Percentiles rank a stretch among this genome's conserved stretches.
Evolutionary conservation across 352 stramenopile species (phyloP).

Genomic region (Aphanomyces stellatus): DNA sequence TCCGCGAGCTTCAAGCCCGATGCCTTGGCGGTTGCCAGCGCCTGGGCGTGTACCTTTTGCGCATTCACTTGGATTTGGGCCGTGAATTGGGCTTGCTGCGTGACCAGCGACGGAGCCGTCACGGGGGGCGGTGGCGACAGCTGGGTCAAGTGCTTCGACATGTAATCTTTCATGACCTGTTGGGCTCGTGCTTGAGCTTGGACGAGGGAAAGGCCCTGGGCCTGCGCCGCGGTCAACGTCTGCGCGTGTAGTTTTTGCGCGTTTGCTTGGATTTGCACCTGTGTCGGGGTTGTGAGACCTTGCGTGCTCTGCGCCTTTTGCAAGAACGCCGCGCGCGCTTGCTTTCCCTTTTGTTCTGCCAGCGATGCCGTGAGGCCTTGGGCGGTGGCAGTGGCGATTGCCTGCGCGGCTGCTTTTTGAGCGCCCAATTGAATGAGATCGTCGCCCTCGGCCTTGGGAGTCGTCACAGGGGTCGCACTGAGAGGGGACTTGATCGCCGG

Average conservation of each 20-base stretch:
- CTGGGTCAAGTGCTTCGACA: slow-evolving; percentile 78
- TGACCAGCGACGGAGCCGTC: slow-evolving; percentile 45
- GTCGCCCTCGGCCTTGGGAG: slow-evolving; percentile 31
- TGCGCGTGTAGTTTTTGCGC: slow-evolving; percentile 83
- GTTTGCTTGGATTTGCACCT: slow-evolving; percentile 85
- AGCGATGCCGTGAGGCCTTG: slow-evolving; percentile 62
- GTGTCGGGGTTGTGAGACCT: slow-evolving; percentile 76
- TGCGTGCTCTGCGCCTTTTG: slow-evolving; percentile 73
- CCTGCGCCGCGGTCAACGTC: slow-evolving; percentile 71
- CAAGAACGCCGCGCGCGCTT: slow-evolving; percentile 76
- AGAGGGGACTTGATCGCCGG: slow-evolving; percentile 48
- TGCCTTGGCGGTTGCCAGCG: slow-evolving; percentile 75
- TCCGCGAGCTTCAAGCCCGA: slow-evolving; percentile 80
- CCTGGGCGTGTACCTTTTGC: slow-evolving; percentile 82
- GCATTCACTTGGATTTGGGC: slow-evolving; percentile 85
- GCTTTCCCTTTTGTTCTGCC: slow-evolving; percentile 66
- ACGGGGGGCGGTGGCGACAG: slow-evolving; percentile 51
- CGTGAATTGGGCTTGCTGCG: slow-evolving; percentile 79
- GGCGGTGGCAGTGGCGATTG: slow-evolving; percentile 60
- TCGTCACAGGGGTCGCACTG: slow-evolving; percentile 28
- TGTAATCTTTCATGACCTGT: slow-evolving; percentile 85
- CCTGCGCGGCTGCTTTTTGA: slow-evolving; percentile 72
- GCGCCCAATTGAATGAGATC: slow-evolving; percentile 81
- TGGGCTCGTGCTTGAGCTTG: slow-evolving; percentile 82
- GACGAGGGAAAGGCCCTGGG: slow-evolving; percentile 74